Base-by-base conservation (phyloP, 2,329 filamentous ascomycete species). In the Domatiomyces catenatus region DNA sequence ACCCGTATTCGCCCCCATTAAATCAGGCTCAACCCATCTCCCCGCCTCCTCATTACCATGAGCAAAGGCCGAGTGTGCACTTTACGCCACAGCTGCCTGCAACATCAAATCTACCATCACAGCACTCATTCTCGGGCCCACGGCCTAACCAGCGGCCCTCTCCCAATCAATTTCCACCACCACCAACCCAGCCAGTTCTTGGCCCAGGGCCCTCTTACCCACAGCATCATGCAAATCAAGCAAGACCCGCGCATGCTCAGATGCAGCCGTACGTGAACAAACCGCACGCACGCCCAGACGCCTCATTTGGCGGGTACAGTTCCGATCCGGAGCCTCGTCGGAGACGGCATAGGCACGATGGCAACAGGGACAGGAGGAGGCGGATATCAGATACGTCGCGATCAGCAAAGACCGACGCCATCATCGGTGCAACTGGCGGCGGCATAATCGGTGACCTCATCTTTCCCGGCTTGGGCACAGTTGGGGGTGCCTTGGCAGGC, bases 381-480 rank as follows among this genome's bases (percentile, higher is more conserved):
- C 51, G 52, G 12, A 50, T 51, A 10, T 54, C 52, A 15, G 52
- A 56, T 15, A 54, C 49, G 8, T 56, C 57, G n/a, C 54, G 55
- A 39, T 56, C 57, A 20, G 50, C 58, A 2, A 56, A 55, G 20
- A 45, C 58, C 5, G 58, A 61, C 36, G 57, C 49, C 2, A 53
- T 61, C 20, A 18, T 61, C 5, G 59, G 59, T n/a, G 58, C 56
- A 20, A 55, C 59, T 17, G 58, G 56, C 18, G 59, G 59, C 12
- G 58, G 58, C 5, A 28, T 61, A 8, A 52, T 61, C 12, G 59
- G 59, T 20, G 59, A 61, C 44, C 48, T 61, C 7, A 56, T 61
- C 18, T 60, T 60, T 47, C 59, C 59, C 5, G 59, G 59, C 19
- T 48, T 61, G 12, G 59, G 59, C 2, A 61, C 59, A 17, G 50